Evolutionary conservation across 495 filamentous ascomycete species (phyloP).

Genomic region (Sordaria brevicollis): DNA sequence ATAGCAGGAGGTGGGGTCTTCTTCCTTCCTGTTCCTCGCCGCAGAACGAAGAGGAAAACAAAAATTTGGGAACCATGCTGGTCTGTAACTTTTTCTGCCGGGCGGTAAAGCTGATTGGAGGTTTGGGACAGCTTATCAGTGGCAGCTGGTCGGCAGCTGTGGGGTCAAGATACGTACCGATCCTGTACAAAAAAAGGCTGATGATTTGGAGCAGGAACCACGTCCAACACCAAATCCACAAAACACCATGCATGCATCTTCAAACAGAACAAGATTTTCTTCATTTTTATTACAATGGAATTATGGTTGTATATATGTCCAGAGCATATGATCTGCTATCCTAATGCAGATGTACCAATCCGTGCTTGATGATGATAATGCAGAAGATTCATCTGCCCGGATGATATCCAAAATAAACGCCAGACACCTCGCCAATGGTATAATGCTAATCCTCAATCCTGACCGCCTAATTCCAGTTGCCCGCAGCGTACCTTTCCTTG

Average conservation of each 20-base stretch:
- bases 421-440: constrained; percentile 18
- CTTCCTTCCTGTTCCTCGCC: not conserved
- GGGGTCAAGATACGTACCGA: not conserved
- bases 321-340: not conserved
- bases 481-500: not conserved
- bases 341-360: not conserved
- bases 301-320: not conserved
- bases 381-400: not conserved
- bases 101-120: constrained; percentile 3
- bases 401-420: constrained; percentile 1
- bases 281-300: not conserved
- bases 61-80: not conserved
- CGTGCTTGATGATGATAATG: not conserved
- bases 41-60: not conserved
- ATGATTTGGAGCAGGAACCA: not conserved
- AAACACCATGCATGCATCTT: not conserved
- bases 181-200: not conserved
- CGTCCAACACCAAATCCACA: not conserved
- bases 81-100: constrained; percentile 6
- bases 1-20: not conserved
- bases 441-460: not conserved
- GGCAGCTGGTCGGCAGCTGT: not conserved
- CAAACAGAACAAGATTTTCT: not conserved
- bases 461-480: not conserved
- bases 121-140: not conserved